These are phyloP conservation scores for Gloeopeniophorella convolvens DNA, from an alignment of 768 basidiomycete genomes.

Conservation along the genomic window DNA sequence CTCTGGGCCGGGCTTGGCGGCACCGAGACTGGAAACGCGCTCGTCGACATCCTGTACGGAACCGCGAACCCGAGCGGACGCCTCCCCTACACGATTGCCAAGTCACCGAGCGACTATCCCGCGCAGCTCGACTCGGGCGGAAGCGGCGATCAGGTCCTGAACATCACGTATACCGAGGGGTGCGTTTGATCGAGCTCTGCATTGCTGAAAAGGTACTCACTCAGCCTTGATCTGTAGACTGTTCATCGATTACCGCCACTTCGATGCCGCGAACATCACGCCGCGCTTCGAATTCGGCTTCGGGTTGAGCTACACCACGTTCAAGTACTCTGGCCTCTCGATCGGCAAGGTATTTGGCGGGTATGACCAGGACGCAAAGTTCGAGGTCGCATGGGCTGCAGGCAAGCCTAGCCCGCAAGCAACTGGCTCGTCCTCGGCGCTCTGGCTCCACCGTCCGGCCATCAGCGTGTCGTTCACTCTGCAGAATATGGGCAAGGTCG, in stretches of 20 bases:
- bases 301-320: slow-evolving; percentile 81
- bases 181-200: slow-evolving; percentile 18
- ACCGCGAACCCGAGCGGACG: slow-evolving; percentile 66
- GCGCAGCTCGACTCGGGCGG: slow-evolving; percentile 33
- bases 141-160: slow-evolving; percentile 27
- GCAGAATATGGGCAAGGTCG: slow-evolving; percentile 52
- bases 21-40: slow-evolving; percentile 56
- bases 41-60: slow-evolving; percentile 76
- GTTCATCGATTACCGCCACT: slow-evolving; percentile 33
- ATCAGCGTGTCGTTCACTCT: slow-evolving; percentile 59
- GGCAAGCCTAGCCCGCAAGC: slow-evolving; percentile 49
- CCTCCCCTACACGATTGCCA: slow-evolving; percentile 70
- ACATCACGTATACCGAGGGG: slow-evolving; percentile 60
- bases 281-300: slow-evolving; percentile 89
- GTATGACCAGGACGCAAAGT: slow-evolving; percentile 32
- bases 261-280: slow-evolving; percentile 53
- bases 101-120: slow-evolving; percentile 44
- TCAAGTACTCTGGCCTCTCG: slow-evolving; percentile 57
- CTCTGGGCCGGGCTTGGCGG: slow-evolving; percentile 52
- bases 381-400: slow-evolving; percentile 49
- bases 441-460: slow-evolving; percentile 66
- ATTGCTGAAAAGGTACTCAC: background rate
- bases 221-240: slow-evolving; percentile 17
- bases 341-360: slow-evolving; percentile 34
- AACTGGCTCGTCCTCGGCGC: slow-evolving; percentile 53